Evolutionary conservation across 2,329 filamentous ascomycete species (phyloP).

Genomic region (Exophiala phaeomuriformis): DNA sequence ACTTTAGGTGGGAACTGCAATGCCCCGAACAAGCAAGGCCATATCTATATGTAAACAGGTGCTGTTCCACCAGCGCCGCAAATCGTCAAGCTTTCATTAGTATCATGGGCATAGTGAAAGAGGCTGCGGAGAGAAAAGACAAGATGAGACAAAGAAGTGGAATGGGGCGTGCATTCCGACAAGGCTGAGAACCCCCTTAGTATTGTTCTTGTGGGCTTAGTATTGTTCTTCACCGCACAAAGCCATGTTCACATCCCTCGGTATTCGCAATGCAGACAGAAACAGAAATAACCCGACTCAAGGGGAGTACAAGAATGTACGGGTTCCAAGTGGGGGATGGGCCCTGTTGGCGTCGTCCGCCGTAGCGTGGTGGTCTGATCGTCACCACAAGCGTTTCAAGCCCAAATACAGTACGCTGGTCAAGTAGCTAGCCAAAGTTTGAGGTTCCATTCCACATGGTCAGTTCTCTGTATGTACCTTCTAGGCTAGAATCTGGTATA

Average conservation of each 20-base stretch:
- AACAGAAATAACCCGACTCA: not conserved
- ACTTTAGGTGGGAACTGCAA: too few species aligned
- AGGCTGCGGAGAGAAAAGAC: not conserved
- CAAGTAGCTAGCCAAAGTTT: not conserved
- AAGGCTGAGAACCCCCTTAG: constrained; percentile 19
- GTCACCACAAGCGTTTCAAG: too few species aligned
- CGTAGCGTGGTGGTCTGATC: not conserved
- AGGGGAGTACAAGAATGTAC: not conserved
- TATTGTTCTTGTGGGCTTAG: constrained; percentile 22
- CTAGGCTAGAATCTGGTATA: constrained; percentile 38
- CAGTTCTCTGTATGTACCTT: not conserved
- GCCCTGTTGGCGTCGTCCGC: too few species aligned
- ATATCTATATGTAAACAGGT: too few species aligned
- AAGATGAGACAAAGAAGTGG: not conserved
- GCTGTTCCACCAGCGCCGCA: not conserved
- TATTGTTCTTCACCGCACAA: constrained; percentile 22
- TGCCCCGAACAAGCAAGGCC: too few species aligned
- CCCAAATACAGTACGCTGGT: not conserved
- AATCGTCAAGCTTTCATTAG: not conserved
- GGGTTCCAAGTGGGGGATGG: too few species aligned
- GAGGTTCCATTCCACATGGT: not conserved
- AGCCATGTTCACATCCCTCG: not conserved
- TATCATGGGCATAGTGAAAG: not conserved
- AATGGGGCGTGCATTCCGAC: not conserved
- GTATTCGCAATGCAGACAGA: not conserved